Evolutionary conservation across 2,329 filamentous ascomycete genomes (phyloP), one percentile per base, ranked within the genome.

Genomic region (Fusarium mundagurra): DNA sequence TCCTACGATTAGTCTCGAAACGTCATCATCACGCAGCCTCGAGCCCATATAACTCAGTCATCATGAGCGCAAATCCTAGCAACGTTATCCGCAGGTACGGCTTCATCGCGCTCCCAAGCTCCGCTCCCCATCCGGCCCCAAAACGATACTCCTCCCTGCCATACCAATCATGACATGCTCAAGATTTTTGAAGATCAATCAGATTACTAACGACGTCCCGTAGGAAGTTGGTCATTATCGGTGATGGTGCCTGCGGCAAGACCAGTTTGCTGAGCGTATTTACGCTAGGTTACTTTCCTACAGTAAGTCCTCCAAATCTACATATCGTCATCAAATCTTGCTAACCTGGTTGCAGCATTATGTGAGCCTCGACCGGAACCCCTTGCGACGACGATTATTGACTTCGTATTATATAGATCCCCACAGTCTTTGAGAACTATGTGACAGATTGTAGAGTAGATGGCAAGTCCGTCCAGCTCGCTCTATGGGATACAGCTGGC

Each of bases 351-450:
- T 53, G 51, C 77, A 92, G 90, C 88, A 91, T 82, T 91, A 90
- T 81, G 88, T 90, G 84, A 87, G 86, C 83, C 51, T 22, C 45
- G 36, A 62, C 43, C 64, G 44, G 50, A 59, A 64, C 13, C 50
- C 29, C 27, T 36, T 33, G 64, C 61, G 63, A 62, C 39, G 64
- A 55, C 69, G 62, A 57, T 61, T 74, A 72, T 70, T 80, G 64
- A 81, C 73, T n/a, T 44, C 22, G 33, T 34, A 69, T 61, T n/a
- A 69, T 65, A 47, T 36, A 83, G 92, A 95, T 98, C 59, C 96
- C 96, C 4, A 99, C 96, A 53, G 96, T 99, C 43, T 99, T 99
- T 84, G 96, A 99, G 82, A 99, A 99, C 86, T 99, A 99, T 81
- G 96, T 99, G 75, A 99, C 96, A 78, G 96, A 99, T 85, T 99